phyloP scores from a whole-genome alignment of 2,329 filamentous ascomycete genomes.

The Aotearoamyces nothofagi region DNA sequence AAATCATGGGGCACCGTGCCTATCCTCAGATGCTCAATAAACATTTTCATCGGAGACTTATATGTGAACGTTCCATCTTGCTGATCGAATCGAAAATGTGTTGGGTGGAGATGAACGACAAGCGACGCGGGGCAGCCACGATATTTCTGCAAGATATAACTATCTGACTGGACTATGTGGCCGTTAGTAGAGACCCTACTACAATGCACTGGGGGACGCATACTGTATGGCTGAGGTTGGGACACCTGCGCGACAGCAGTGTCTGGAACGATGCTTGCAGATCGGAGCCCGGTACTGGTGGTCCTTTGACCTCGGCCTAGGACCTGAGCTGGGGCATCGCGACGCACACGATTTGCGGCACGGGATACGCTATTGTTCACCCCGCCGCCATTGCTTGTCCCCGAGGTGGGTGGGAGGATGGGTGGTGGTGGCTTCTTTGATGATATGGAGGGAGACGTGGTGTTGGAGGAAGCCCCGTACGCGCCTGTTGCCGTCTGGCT shows the following conservation, averaged over 20 bases:
- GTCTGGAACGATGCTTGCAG: slow-evolving; percentile 32
- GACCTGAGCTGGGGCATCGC: slow-evolving; percentile 33
- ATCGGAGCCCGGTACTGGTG: slow-evolving; percentile 30
- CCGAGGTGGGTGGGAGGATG: slow-evolving; percentile 33
- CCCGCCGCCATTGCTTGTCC: slow-evolving; percentile 27
- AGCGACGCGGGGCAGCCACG: slow-evolving; percentile 61
- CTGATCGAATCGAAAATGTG: slow-evolving; percentile 82
- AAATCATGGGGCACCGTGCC: slow-evolving; percentile 83
- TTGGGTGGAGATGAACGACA: slow-evolving; percentile 70
- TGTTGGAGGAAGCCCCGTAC: no score
- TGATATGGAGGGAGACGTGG: slow-evolving; percentile 25
- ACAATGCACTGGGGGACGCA: slow-evolving; percentile 11
- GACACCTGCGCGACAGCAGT: slow-evolving; percentile 18
- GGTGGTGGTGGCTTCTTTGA: slow-evolving; percentile 35
- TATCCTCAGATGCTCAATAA: slow-evolving; percentile 58
- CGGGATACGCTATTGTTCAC: slow-evolving; percentile 24
- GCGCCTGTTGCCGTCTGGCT: no score
- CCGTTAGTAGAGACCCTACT: slow-evolving; percentile 5
- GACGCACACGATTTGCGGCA: slow-evolving; percentile 40
- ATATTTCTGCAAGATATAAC: slow-evolving; percentile 75
- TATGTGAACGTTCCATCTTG: slow-evolving; percentile 89
- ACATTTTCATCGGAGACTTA: slow-evolving; percentile 75
- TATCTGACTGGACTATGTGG: slow-evolving; percentile 51
- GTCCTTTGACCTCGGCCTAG: slow-evolving; percentile 32
- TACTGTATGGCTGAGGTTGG: slow-evolving; percentile 39